Base-by-base conservation (phyloP, 768 basidiomycete species). In the Auricularia sp. region DNA sequence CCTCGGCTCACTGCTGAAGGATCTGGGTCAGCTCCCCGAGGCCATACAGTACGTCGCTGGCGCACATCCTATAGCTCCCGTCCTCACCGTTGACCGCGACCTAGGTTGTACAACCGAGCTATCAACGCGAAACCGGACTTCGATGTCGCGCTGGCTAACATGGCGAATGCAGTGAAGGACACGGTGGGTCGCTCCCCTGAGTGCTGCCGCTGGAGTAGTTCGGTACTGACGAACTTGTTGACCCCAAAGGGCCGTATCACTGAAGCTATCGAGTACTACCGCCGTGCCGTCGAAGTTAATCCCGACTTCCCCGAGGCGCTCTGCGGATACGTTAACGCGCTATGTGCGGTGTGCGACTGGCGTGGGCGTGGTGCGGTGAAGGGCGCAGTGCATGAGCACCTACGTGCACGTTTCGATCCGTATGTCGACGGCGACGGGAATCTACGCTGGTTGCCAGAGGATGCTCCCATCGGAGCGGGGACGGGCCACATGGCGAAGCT, bases 111-210 rank as follows among this genome's bases (percentile, higher is more conserved):
- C 69, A 72, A 71, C 54, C 73, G 75, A 59, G 80, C 80, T 2
- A 67, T 81, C 16, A 63, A 73, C 45, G 67, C 68, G 47, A 79
- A 81, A 62, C 81, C 81, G 4, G 77, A 79, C 66, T 79, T 81
- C 39, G 82, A 81, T 54, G 79, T 83, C 64, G 81, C 82, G 3
- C 73, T 83, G 10, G 80, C 81, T 16, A 83, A 83, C 64, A 74
- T 83, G 70, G 82, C 77, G 18, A 83, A 81, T 70, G 80, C 80
- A 0, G 69, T 83, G 68, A 82, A 81, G 68, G 82, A 83, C 67
- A 71, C 70, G 64, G 81, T 82, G 42, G 54, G 77, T 63, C 24
- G 37, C 29, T 42, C 13, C 8, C 39, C 39, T 42, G 29, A 29
- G 29, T 29, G 2, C 29, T 29, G 29, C 2, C 29, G 29, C 29